Base-by-base conservation (phyloP, 345 rosid genomes). In the Pugionium cornutum region DNA sequence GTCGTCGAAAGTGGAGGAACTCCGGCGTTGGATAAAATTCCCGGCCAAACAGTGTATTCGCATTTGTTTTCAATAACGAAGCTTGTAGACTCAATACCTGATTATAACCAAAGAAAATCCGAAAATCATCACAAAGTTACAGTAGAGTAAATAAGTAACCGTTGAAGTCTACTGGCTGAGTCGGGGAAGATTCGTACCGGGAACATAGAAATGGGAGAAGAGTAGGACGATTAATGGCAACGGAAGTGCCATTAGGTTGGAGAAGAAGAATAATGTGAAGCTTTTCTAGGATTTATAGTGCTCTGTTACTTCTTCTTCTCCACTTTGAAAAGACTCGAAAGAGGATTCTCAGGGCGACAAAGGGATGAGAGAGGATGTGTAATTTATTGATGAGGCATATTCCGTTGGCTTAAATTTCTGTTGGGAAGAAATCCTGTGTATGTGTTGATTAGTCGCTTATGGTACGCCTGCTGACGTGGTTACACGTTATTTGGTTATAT, bases 31-130 rank as follows among this genome's bases (percentile, higher is more conserved):
- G 18, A 18, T 18, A 18, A 18, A 18, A 18, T 18, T 18, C 18
- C 18, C 18, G 18, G 18, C 18, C 18, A 18, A 18, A 18, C 18
- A 18, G 18, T 18, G 82, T 84, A 75, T 11, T 77, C 85, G 49
- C 99, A 92, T 70, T 83, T 80, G 80, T 92, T 92, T 41, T 66
- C 68, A 5, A 88, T 50, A 1, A 84, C 76, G 54, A 92, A 92
- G 6, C 90, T 84, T 1, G 94, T 83, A 0, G 96, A 80, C 54
- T 32, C 59, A 1, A 74, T 83, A 5, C 75, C 83, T 81, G 79
- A 33, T 70, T 0, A 44, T 9, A 49, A 40, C 4, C 25, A 4
- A 65, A 25, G 1, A 9, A 4, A 56, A 67, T 2, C 43, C 4
- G 4, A 32, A 32, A 32, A 27, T 34, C 41, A 10, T 5, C 9